Base-by-base conservation (phyloP, 495 filamentous ascomycete genomes). In the Xylaria venustula region DNA sequence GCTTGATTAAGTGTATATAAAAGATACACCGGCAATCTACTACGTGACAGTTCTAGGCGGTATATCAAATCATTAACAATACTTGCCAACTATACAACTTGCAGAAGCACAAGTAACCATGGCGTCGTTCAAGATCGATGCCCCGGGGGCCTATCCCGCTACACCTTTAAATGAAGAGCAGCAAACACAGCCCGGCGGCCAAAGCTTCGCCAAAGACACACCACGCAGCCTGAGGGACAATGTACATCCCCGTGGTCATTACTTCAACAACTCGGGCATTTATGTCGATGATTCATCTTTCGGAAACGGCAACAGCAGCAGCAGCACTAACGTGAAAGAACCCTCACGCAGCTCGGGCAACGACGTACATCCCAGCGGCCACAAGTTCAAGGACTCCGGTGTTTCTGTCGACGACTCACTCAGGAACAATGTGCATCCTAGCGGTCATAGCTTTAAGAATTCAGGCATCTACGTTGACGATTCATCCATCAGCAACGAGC, bases 131-230 rank as follows among this genome's bases (percentile, higher is more conserved):
- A 28, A 55, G 25, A 2, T 55, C 9, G 53, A 55, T 45, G 53
- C 25, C 25, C 53, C 53, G 4, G 53, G 53, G 1, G 53, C 53
- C 12, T 55, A 55, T 23, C 53, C 53, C 6, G 25, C 15, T 1
- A 55, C 53, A 26, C 53, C 53, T 19, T 14, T 3, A 15, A 55
- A 55, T 8, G 53, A 55, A 41, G 53, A 55, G 41, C 11, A 20
- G 2, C 53, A 45, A 34, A 45, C n/a, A 55, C 40, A 44, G 1
- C 23, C 26, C 15, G 37, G 49, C 28, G 30, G 49, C 19, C 49
- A 37, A 2, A 20, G 17, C 28, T 52, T 36, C 20, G 15, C 49
- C 6, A 6, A 55, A 7, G 40, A 26, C 12, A 55, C 25, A 7
- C 53, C 53, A 19, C 37, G 53, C n/a, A 45, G 25, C 19, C 20